Evolutionary conservation across 306 rosid genomes (phyloP).

Genomic region (Senna siamea): DNA sequence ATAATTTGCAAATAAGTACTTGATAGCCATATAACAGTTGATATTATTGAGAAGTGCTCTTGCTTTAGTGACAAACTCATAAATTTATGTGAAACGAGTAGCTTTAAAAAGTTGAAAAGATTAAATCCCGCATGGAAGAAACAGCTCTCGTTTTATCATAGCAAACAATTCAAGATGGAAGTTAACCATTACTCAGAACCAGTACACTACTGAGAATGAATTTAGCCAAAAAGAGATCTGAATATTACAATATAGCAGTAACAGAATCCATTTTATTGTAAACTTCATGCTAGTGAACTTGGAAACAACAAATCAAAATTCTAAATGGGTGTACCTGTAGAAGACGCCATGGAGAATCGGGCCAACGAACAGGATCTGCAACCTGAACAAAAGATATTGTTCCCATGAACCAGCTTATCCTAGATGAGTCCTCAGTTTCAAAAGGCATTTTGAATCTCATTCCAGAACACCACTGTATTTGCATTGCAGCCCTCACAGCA

Average conservation of each 20-base stretch:
- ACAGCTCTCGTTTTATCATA: background rate
- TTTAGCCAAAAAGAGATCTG: slow-evolving; percentile 28
- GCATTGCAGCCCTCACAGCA: slow-evolving; percentile 77
- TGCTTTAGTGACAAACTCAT: slow-evolving; percentile 19
- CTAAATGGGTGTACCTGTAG: slow-evolving; percentile 60
- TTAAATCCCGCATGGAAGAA: slow-evolving; percentile 10
- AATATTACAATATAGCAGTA: slow-evolving; percentile 3
- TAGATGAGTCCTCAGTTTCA: slow-evolving; percentile 92
- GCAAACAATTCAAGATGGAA: slow-evolving; percentile 6
- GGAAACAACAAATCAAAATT: background rate
- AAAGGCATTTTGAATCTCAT: slow-evolving; percentile 99
- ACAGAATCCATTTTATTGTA: slow-evolving; percentile 1
- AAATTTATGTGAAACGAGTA: slow-evolving; percentile 21
- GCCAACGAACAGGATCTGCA: slow-evolving; percentile 77
- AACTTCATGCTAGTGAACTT: background rate
- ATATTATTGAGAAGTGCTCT: slow-evolving; percentile 22
- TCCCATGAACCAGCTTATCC: slow-evolving; percentile 99
- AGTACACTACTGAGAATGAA: slow-evolving; percentile 12
- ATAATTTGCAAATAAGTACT: slow-evolving; percentile 10
- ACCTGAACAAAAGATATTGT: slow-evolving; percentile 77
- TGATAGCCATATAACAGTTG: slow-evolving; percentile 24
- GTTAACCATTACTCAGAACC: slow-evolving; percentile 25
- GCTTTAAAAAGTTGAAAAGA: background rate
- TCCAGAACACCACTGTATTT: slow-evolving; percentile 79
- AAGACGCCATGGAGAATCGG: slow-evolving; percentile 96